These are phyloP conservation scores for Zea luxurians DNA, from an alignment of 176 grass and related monocot genomes.

Conservation along the genomic window DNA sequence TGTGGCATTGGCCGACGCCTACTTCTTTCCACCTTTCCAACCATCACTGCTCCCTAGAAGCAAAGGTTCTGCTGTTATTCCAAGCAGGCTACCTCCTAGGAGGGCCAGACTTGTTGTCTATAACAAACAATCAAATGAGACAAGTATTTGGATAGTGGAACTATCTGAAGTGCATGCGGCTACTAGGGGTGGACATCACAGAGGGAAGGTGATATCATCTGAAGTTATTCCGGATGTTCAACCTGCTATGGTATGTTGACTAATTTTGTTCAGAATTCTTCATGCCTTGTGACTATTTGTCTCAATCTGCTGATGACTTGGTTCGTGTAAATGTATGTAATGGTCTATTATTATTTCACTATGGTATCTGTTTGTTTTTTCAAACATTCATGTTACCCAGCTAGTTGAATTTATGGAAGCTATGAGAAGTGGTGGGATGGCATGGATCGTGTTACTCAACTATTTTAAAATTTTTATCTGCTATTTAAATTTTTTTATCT, in stretches of 20 bases:
- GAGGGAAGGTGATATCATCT: constrained; percentile 84
- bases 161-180: constrained; percentile 96
- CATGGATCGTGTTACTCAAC: constrained; percentile 75
- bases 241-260: constrained; percentile 81
- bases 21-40: constrained; percentile 98
- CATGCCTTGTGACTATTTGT: constrained; percentile 17
- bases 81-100: constrained; percentile 82
- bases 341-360: background rate
- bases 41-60: constrained; percentile 88
- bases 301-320: background rate
- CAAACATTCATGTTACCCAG: constrained; percentile 9
- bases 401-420: constrained; percentile 42
- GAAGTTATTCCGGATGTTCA: constrained; percentile 92
- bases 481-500: constrained; percentile 5
- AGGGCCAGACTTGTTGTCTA: constrained; percentile 91
- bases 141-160: constrained; percentile 93
- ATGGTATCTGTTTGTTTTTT: background rate
- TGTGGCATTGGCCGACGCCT: constrained; percentile 96
- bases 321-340: background rate
- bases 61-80: constrained; percentile 92
- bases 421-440: constrained; percentile 95
- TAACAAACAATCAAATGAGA: constrained; percentile 95
- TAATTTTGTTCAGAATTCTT: constrained; percentile 25
- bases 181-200: constrained; percentile 96
- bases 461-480: background rate